phyloP scores from a whole-genome alignment of 2,329 filamentous ascomycete genomes.

The Calonectria leucothoes region DNA sequence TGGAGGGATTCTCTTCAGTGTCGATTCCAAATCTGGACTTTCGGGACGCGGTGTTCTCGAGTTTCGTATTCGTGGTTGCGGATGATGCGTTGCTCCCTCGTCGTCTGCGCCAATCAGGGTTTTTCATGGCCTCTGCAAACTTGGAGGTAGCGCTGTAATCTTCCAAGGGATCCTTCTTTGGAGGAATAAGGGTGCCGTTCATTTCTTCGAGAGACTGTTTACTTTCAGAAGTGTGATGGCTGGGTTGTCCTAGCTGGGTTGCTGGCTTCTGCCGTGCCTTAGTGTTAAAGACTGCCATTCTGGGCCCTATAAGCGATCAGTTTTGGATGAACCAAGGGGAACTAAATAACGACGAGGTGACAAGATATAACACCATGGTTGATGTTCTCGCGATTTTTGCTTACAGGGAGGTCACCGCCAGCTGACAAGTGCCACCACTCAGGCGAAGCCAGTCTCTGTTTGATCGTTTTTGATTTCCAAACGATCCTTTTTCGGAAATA shows the following conservation, averaged over 20 bases:
- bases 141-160: conserved; percentile 36
- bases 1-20: not conserved
- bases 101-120: conserved; percentile 50
- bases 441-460: not conserved
- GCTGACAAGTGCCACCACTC: not conserved
- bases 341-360: not conserved
- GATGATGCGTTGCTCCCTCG: conserved; percentile 23
- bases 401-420: not conserved
- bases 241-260: conserved; percentile 13
- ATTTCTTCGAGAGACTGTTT: conserved; percentile 30
- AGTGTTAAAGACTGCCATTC: conserved; percentile 24
- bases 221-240: conserved; percentile 3
- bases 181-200: not conserved
- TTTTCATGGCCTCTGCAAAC: conserved; percentile 47
- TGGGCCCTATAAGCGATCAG: not conserved
- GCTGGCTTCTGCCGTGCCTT: conserved; percentile 11
- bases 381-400: not conserved
- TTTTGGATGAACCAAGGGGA: too few relatives aligned
- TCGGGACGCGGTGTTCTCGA: not conserved
- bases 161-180: conserved; percentile 29
- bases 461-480: not conserved
- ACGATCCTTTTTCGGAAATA: not conserved
- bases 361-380: not conserved
- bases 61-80: conserved; percentile 12
- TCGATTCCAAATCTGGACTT: not conserved